Evolutionary conservation across 768 basidiomycete species (phyloP).

Genomic region (Exsudoporus frostii): DNA sequence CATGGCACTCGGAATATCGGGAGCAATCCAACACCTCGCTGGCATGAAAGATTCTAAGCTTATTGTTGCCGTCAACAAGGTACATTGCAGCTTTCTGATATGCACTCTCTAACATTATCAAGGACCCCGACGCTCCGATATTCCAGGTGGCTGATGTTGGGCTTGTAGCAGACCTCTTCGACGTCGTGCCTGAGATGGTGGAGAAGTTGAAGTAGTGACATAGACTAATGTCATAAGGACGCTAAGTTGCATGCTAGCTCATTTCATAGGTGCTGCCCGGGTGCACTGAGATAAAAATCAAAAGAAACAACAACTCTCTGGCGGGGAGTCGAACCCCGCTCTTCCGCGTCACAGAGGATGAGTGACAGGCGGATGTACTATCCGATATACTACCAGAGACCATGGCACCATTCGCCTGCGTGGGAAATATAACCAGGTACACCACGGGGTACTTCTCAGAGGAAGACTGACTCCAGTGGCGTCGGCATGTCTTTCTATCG

Average conservation of each 20-base stretch:
- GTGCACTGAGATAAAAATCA: background rate
- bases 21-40: slow-evolving; percentile 97
- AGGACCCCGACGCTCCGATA: slow-evolving; percentile 98
- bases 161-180: slow-evolving; percentile 89
- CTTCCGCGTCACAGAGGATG: slow-evolving; percentile 28
- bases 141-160: slow-evolving; percentile 98
- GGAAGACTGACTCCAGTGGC: background rate
- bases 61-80: slow-evolving; percentile 98
- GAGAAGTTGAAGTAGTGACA: slow-evolving; percentile 70
- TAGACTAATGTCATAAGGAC: slow-evolving; percentile 16
- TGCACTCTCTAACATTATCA: slow-evolving; percentile 14
- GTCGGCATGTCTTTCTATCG: slow-evolving; percentile 31
- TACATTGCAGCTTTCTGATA: slow-evolving; percentile 19
- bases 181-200: slow-evolving; percentile 86
- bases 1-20: slow-evolving; percentile 94
- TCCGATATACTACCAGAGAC: slow-evolving; percentile 48
- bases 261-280: background rate
- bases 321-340: slow-evolving; percentile 47
- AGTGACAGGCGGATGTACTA: slow-evolving; percentile 50
- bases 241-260: background rate
- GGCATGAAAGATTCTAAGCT: slow-evolving; percentile 99
- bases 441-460: background rate
- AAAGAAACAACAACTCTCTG: slow-evolving; percentile 30
- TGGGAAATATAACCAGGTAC: background rate
- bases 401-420: accelerated